Percentiles rank a stretch among this genome's conserved stretches.
Conservation (phyloP, 441 rosid species). For the Pelargonium cotyledonis region DNA sequence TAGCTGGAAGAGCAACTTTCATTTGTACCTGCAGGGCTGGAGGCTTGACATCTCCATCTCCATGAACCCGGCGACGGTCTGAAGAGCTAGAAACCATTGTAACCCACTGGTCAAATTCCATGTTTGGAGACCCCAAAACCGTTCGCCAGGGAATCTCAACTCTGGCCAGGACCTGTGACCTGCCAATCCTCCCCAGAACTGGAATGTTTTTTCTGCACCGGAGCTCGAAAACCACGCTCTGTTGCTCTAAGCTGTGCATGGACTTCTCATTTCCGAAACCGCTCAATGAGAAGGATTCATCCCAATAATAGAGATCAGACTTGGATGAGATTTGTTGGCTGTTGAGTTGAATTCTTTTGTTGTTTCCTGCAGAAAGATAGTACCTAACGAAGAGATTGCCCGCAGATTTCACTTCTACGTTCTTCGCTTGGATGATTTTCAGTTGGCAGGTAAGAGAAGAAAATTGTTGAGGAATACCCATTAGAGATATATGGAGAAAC, state of each 20-base stretch:
- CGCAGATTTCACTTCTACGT: slow-evolving; percentile 37
- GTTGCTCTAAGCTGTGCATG: slow-evolving; percentile 35
- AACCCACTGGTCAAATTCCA: slow-evolving; percentile 61
- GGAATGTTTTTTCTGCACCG: slow-evolving; percentile 36
- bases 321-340: slow-evolving; percentile 41
- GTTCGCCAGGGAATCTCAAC: slow-evolving; percentile 60
- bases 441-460: slow-evolving; percentile 47
- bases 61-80: neutral
- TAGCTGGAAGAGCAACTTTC: slow-evolving; percentile 31
- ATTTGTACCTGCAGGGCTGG: slow-evolving; percentile 43
- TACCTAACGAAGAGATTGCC: slow-evolving; percentile 51
- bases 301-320: slow-evolving; percentile 40
- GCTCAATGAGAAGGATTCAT: slow-evolving; percentile 55
- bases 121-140: slow-evolving; percentile 41
- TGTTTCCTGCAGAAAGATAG: slow-evolving; percentile 51
- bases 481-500: neutral
- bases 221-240: slow-evolving; percentile 52
- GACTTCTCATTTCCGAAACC: slow-evolving; percentile 48
- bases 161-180: slow-evolving; percentile 52
- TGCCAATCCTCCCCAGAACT: slow-evolving; percentile 32
- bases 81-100: slow-evolving; percentile 24
- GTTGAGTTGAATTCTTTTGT: slow-evolving; percentile 47
- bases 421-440: slow-evolving; percentile 55
- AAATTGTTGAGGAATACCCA: slow-evolving; percentile 31
- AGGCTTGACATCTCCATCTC: slow-evolving; percentile 30